Base-by-base conservation (phyloP, 495 filamentous ascomycete genomes). In the Penicillium parvum region DNA sequence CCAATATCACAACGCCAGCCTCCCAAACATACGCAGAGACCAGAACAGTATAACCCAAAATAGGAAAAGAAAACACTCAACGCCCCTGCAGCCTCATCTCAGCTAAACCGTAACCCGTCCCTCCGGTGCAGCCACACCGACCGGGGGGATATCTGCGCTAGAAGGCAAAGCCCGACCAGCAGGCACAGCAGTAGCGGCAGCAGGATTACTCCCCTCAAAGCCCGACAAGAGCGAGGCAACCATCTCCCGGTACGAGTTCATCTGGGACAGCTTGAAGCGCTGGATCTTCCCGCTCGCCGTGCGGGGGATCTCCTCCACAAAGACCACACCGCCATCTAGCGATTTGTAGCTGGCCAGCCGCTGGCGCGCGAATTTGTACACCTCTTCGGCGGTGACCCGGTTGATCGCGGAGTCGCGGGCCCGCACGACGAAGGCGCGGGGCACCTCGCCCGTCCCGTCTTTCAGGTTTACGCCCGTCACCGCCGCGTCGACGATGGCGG, bases 261-360 rank as follows among this genome's bases (percentile, higher is more conserved):
- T 71, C 53, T 73, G 61, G 1, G 63, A 45, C 19, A 73, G 56
- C 37, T 64, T 67, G 61, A 67, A 71, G 53, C 64, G 76, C 46
- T 90, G 65, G 50, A 90, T 88, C 66, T 95, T 95, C 38, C 88
- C 88, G 42, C 79, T 80, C 8, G 81, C 75, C 41, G 84, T 89
- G 55, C 84, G 86, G 3, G 88, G 88, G 50, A 94, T 82, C 1
- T 69, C 75, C 46, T 85, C 79, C n/a, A 82, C 65, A 51, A 90
- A 88, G 32, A 79, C 68, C 1, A 91, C 76, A 4, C 87, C 86
- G 7, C 83, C 83, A 28, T 78, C 79, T 3, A 89, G 64, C 36
- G 77, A 71, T 60, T 92, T 92, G 65, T 85, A 83, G 42, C 66
- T 69, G 6, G 78, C 72, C 18, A 85, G 71, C 36, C 79, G 77